phyloP scores from a whole-genome alignment of 2,329 filamentous ascomycete genomes.

The Dactylellina leptospora region DNA sequence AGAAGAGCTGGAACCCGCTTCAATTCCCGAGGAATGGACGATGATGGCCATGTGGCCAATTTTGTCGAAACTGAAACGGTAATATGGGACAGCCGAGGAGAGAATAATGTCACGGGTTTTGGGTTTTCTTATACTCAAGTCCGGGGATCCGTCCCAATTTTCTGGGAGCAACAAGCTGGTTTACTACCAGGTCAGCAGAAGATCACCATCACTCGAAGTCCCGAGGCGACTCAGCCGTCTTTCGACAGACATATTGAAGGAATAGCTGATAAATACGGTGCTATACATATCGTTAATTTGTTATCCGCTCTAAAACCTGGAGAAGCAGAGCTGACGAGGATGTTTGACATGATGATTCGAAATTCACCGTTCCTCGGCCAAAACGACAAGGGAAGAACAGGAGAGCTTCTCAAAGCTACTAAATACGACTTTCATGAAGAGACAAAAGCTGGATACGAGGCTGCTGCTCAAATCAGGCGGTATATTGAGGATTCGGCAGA shows the following conservation, averaged over 20 bases:
- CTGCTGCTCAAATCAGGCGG: constrained; percentile 81
- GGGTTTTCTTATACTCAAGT: constrained; percentile 95
- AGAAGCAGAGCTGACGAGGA: constrained; percentile 81
- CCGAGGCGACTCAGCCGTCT: constrained; percentile 89
- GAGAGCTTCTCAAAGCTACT: constrained; percentile 78
- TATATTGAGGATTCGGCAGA: constrained; percentile 82
- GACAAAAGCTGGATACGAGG: constrained; percentile 90
- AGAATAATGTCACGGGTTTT: constrained; percentile 59
- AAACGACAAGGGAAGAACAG: constrained; percentile 64
- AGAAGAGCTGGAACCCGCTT: constrained; percentile 91
- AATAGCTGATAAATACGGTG: constrained; percentile 86
- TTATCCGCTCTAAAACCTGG: constrained; percentile 88
- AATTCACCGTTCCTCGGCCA: constrained; percentile 75
- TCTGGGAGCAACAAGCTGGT: constrained; percentile 94
- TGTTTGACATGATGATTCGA: constrained; percentile 79
- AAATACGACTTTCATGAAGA: constrained; percentile 98
- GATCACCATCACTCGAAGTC: constrained; percentile 85
- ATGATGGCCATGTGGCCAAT: constrained; percentile 96
- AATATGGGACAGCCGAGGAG: constrained; percentile 71
- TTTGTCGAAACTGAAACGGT: constrained; percentile 98
- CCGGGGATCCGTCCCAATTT: constrained; percentile 90
- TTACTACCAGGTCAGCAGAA: constrained; percentile 93
- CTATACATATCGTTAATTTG: constrained; percentile 90
- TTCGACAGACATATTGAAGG: constrained; percentile 94
- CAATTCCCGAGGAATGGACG: constrained; percentile 96